These are phyloP conservation scores for Toxicodendron radicans DNA, from an alignment of 345 rosid species.

Conservation along the genomic window DNA sequence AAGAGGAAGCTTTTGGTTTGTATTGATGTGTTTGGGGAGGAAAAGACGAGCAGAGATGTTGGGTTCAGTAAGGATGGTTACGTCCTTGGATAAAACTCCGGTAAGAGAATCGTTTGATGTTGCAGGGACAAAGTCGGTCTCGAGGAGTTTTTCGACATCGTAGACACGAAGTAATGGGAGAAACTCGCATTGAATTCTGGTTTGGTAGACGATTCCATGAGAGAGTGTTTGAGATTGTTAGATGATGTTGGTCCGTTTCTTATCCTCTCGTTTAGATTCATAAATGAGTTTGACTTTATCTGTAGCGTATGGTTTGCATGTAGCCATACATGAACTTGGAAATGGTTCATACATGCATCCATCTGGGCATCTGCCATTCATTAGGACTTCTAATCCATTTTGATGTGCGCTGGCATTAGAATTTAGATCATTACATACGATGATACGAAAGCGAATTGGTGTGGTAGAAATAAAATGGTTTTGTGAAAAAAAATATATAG, in stretches of 20 bases:
- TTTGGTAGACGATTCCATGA: constrained; percentile 22
- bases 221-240: background rate
- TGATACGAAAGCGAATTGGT: no score
- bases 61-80: constrained; percentile 21
- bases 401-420: no score
- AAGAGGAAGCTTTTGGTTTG: constrained; percentile 38
- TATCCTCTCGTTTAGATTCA: background rate
- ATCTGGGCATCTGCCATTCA: no score
- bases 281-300: no score
- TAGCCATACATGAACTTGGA: no score
- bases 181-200: constrained; percentile 29
- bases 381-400: no score
- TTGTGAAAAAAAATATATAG: no score
- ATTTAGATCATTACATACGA: no score
- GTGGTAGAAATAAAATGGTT: no score
- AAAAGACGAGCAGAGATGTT: constrained; percentile 47
- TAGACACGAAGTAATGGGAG: constrained; percentile 28
- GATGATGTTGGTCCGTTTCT: background rate
- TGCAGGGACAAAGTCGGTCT: constrained; percentile 36
- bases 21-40: constrained; percentile 35
- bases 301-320: no score
- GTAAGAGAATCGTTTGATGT: constrained; percentile 30
- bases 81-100: constrained; percentile 48
- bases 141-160: constrained; percentile 41
- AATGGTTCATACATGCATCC: no score